Percentiles rank a stretch among this genome's conserved stretches.
Conservation (phyloP, 2,329 filamentous ascomycete genomes). For the Trichoderma sp. region DNA sequence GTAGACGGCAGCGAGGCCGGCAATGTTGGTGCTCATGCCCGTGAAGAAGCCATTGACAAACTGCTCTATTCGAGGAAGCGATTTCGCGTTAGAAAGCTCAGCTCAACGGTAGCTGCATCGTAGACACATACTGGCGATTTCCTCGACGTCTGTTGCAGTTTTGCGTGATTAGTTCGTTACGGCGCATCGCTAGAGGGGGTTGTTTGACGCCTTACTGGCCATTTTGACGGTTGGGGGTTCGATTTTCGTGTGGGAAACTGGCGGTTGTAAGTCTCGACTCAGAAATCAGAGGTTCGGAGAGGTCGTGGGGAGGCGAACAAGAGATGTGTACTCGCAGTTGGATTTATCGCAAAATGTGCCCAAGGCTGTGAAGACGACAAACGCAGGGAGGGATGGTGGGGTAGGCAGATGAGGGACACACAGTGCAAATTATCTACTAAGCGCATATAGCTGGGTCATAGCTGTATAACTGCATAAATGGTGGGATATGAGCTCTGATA, state of each 20-base stretch:
- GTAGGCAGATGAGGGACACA: conserved; percentile 39
- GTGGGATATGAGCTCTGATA: conserved; percentile 35
- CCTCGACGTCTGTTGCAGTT: conserved; percentile 47
- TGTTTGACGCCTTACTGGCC: conserved; percentile 38
- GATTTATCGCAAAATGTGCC: conserved; percentile 44
- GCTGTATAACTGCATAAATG: conserved; percentile 36
- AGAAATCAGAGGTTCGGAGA: conserved; percentile 1
- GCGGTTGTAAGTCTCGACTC: background rate
- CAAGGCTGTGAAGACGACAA: conserved; percentile 34
- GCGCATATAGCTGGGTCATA: conserved; percentile 14
- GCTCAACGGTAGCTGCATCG: conserved; percentile 4
- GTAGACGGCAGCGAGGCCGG: conserved; percentile 64
- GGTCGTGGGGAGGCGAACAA: conserved; percentile 4
- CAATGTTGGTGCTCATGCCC: conserved; percentile 29
- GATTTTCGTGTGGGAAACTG: background rate
- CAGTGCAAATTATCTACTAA: conserved; percentile 38
- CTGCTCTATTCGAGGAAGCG: conserved; percentile 62
- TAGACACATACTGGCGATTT: conserved; percentile 51
- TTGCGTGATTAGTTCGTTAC: conserved; percentile 32
- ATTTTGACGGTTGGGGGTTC: conserved; percentile 37
- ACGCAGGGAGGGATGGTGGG: conserved; percentile 40
- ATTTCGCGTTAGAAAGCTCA: conserved; percentile 20
- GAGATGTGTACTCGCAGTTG: conserved; percentile 29
- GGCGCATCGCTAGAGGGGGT: conserved; percentile 27
- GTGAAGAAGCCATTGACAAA: conserved; percentile 92